These are phyloP conservation scores for Stevia rebaudiana DNA, from an alignment of 140 eudicot species.

Conservation along the genomic window DNA sequence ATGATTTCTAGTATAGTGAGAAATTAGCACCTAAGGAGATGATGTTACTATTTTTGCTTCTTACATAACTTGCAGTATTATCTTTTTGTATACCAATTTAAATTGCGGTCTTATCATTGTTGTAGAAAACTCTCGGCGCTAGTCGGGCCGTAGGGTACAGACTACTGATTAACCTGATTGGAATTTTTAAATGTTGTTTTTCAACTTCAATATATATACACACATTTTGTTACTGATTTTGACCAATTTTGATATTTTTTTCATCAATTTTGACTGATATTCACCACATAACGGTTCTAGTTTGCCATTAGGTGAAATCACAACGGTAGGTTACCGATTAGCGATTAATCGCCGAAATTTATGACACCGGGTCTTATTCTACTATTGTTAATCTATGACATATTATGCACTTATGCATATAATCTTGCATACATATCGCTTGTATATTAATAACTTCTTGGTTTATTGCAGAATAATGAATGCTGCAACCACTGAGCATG, in stretches of 20 bases:
- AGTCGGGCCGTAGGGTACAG: too few species aligned
- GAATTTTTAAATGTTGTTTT: too few species aligned
- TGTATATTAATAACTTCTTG: neutral
- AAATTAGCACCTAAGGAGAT: neutral
- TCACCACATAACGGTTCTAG: too few species aligned
- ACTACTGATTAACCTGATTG: too few species aligned
- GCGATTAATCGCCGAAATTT: too few species aligned
- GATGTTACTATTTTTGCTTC: slow-evolving; percentile 5
- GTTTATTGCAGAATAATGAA: slow-evolving; percentile 60
- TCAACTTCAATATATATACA: too few species aligned
- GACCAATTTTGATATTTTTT: too few species aligned
- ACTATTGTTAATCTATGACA: neutral
- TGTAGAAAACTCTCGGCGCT: too few species aligned
- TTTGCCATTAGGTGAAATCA: too few species aligned
- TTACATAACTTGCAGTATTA: neutral
- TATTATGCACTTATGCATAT: neutral
- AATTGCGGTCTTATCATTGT: slow-evolving; percentile 7
- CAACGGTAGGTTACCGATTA: too few species aligned
- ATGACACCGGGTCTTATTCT: slow-evolving; percentile 14
- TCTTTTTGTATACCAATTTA: neutral
- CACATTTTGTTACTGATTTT: too few species aligned
- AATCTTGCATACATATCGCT: slow-evolving; percentile 9
- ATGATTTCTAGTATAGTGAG: neutral
- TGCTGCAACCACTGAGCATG: slow-evolving; percentile 67
- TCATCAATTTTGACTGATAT: too few species aligned